A percentile compares a stretch with the other conserved stretches of the same genome.
These are phyloP conservation scores for Rhodotorula babjevae DNA, from an alignment of 768 basidiomycete genomes.

Conservation along the genomic window DNA sequence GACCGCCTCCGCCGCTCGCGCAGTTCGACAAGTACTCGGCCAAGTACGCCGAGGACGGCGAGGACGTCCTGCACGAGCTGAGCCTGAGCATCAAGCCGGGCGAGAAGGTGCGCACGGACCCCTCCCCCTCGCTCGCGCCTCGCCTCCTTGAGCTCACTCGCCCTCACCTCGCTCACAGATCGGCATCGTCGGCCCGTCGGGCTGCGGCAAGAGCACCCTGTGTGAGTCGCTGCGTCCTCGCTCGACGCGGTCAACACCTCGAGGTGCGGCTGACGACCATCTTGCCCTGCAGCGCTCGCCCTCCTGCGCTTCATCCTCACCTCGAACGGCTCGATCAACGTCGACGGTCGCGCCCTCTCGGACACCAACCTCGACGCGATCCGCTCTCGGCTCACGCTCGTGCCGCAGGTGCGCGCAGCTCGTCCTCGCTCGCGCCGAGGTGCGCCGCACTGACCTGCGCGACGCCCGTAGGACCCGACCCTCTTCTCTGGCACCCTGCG, in stretches of 20 bases:
- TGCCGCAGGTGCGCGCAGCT: conserved; percentile 39
- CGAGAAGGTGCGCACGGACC: conserved; percentile 42
- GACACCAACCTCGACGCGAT: conserved; percentile 54
- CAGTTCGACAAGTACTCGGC: conserved; percentile 44
- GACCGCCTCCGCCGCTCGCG: background rate
- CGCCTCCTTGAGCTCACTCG: no score
- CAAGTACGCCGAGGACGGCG: conserved; percentile 42
- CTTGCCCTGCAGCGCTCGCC: conserved; percentile 42
- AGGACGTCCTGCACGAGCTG: conserved; percentile 48
- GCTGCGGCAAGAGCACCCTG: conserved; percentile 51
- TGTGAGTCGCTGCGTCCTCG: background rate
- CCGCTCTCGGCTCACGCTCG: conserved; percentile 56
- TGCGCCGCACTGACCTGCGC: background rate
- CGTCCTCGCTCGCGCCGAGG: no score
- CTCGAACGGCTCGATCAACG: conserved; percentile 43
- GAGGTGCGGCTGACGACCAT: background rate
- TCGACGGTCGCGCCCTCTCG: conserved; percentile 49
- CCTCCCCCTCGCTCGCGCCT: no score
- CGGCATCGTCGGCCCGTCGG: conserved; percentile 44
- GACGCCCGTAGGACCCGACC: conserved; percentile 16
- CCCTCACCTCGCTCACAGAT: conserved; percentile 40
- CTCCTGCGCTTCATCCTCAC: conserved; percentile 51
- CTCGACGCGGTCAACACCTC: background rate
- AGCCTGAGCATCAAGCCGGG: conserved; percentile 47
- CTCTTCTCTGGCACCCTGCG: conserved; percentile 57